Conservation (phyloP, 2,329 filamentous ascomycete species). For the Amphichorda felina region DNA sequence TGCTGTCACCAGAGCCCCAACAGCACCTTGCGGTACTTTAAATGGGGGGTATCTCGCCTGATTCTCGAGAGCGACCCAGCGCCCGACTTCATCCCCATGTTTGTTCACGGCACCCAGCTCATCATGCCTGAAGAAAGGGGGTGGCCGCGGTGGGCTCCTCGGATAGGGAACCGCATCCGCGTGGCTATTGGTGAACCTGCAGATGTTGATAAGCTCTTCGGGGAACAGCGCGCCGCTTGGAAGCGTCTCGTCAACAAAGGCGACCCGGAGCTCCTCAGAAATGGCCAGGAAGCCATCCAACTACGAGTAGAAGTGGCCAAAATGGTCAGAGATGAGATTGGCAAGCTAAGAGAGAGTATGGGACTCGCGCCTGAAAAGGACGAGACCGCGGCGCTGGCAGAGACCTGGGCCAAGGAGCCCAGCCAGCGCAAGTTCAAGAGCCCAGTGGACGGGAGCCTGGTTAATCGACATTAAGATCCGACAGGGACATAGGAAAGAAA, state of each 20-base stretch:
- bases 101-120: conserved; percentile 79
- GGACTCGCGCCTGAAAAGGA: conserved; percentile 71
- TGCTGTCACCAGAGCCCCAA: conserved; percentile 80
- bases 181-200: conserved; percentile 72
- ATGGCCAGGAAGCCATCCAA: conserved; percentile 52
- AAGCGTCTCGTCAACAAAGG: conserved; percentile 44
- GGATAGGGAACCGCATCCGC: conserved; percentile 56
- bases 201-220: conserved; percentile 64
- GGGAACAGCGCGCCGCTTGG: conserved; percentile 67
- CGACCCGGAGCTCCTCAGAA: conserved; percentile 32
- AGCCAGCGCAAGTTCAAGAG: conserved; percentile 36
- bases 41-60: conserved; percentile 87
- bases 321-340: conserved; percentile 66
- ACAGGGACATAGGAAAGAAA: background rate
- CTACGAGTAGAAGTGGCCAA: conserved; percentile 65
- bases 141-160: conserved; percentile 73
- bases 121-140: conserved; percentile 77
- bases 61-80: conserved; percentile 83
- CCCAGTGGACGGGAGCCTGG: conserved; percentile 39
- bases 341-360: conserved; percentile 60
- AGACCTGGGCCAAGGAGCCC: conserved; percentile 60
- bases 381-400: conserved; percentile 60
- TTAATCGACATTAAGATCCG: conserved; percentile 22
- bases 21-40: conserved; percentile 86
- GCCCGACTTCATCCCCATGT: conserved; percentile 86